Conservation (phyloP, 2,329 filamentous ascomycete species). For the Calonectria multiphialidica region DNA sequence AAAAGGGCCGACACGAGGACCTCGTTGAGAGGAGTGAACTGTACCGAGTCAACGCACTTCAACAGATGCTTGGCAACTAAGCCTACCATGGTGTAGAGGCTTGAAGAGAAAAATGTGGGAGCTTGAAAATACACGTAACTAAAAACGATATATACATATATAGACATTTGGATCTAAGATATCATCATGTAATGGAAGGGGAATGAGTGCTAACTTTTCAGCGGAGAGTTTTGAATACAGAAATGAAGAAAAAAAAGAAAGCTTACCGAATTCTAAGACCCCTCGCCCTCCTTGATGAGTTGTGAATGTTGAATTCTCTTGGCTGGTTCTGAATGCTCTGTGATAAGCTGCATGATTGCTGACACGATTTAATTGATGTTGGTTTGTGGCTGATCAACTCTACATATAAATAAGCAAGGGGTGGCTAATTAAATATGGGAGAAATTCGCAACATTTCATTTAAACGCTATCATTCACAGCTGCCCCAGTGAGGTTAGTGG, state of each 20-base stretch:
- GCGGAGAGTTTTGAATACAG: background rate
- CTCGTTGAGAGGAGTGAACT: conserved; percentile 64
- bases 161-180: conserved; percentile 5
- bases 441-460: background rate
- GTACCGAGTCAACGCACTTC: conserved; percentile 64
- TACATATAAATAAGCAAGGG: background rate
- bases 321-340: background rate
- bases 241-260: background rate
- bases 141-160: background rate
- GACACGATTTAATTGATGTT: background rate
- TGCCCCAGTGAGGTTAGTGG: background rate
- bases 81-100: background rate
- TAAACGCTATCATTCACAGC: background rate
- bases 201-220: background rate
- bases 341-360: background rate
- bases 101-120: background rate
- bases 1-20: conserved; percentile 66
- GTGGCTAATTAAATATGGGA: background rate
- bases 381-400: too few species aligned
- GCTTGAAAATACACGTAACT: background rate
- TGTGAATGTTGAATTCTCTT: background rate
- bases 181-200: conserved; percentile 1
- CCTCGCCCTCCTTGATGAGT: background rate
- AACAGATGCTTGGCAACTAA: conserved; percentile 57
- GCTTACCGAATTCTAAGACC: background rate